Evolutionary conservation across 305 asterid genomes (phyloP).

Genomic region (Fraxinus ornus): DNA sequence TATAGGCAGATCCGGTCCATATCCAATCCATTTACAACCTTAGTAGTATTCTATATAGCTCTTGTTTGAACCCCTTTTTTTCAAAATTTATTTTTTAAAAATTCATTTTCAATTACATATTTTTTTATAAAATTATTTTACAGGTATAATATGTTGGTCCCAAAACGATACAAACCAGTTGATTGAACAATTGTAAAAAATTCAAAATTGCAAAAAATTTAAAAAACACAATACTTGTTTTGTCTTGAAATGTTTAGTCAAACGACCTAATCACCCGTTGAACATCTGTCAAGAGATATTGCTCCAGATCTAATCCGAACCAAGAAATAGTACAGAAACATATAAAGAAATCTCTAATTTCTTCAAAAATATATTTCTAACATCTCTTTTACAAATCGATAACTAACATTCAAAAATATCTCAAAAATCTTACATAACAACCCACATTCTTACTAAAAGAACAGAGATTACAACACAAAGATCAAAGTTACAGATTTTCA

Average conservation of each 20-base stretch:
- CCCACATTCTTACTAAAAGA: neutral
- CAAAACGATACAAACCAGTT: neutral
- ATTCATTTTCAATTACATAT: neutral
- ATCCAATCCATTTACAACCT: no score
- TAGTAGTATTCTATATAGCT: neutral
- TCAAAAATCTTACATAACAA: neutral
- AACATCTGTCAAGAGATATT: neutral
- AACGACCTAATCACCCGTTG: neutral
- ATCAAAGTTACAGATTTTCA: neutral
- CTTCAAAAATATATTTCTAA: neutral
- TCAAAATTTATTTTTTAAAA: no score
- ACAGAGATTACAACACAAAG: neutral
- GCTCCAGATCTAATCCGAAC: neutral
- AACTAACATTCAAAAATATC: neutral
- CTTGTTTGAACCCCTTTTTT: neutral
- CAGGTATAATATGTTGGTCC: neutral
- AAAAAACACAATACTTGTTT: neutral
- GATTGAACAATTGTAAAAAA: neutral
- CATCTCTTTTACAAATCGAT: neutral
- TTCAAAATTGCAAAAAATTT: neutral
- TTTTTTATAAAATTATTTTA: no score
- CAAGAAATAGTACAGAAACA: neutral
- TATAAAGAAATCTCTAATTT: no score
- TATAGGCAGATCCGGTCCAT: no score
- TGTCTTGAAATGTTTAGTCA: neutral